Evolutionary conservation across 345 rosid genomes (phyloP).

Genomic region (Erodium maritimum): DNA sequence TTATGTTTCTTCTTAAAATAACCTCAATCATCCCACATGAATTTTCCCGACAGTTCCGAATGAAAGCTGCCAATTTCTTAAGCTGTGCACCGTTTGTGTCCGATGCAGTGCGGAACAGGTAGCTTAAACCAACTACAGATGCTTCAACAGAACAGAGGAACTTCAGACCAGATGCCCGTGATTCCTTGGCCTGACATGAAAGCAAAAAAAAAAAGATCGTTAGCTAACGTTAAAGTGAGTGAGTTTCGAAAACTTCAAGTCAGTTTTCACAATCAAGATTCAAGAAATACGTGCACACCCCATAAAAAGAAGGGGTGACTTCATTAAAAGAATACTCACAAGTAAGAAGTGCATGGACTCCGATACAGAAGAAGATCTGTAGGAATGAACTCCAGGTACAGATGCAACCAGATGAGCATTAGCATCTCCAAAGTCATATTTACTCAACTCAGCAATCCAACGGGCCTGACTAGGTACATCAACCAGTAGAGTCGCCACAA

Average conservation of each 20-base stretch:
- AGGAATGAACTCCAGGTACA: constrained; percentile 76
- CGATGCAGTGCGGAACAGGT: constrained; percentile 46
- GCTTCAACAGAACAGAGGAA: constrained; percentile 60
- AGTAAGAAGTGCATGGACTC: constrained; percentile 16
- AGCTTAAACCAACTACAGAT: constrained; percentile 78
- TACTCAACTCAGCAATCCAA: constrained; percentile 66
- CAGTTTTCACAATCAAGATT: background rate
- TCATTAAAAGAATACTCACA: constrained; percentile 20
- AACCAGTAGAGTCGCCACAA: constrained; percentile 64
- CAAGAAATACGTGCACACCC: background rate
- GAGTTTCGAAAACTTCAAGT: too few relatives aligned
- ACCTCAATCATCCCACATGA: constrained; percentile 50
- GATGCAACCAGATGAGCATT: constrained; percentile 67
- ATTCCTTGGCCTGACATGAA: constrained; percentile 16
- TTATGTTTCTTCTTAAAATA: constrained; percentile 66
- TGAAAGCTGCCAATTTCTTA: constrained; percentile 55
- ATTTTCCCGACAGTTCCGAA: constrained; percentile 38
- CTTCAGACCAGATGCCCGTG: constrained; percentile 20
- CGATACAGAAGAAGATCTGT: constrained; percentile 21
- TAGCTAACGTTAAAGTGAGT: background rate
- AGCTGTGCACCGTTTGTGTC: constrained; percentile 59
- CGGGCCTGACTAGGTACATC: constrained; percentile 79
- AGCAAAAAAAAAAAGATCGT: too few relatives aligned
- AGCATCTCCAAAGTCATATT: constrained; percentile 64
- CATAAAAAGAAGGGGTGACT: too few relatives aligned